These are phyloP conservation scores for Cytospora chrysosperma DNA, from an alignment of 2,329 filamentous ascomycete genomes.

Conservation along the genomic window DNA sequence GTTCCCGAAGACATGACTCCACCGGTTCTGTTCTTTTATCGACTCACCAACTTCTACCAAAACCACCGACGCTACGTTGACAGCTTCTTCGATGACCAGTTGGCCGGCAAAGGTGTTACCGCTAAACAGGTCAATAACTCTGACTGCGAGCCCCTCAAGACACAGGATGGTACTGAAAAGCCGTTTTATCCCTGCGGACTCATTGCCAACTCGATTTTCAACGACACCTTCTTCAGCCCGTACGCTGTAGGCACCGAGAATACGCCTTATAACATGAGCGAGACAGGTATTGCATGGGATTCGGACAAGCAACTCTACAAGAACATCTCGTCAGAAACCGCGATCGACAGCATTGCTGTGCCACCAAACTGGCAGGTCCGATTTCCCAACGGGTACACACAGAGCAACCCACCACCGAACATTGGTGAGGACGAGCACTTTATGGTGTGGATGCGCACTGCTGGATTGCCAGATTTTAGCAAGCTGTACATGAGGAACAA, in stretches of 20 bases:
- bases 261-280: constrained; percentile 71
- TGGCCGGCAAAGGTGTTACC: constrained; percentile 66
- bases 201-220: constrained; percentile 96
- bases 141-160: constrained; percentile 72
- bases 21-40: constrained; percentile 91
- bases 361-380: constrained; percentile 81
- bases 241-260: constrained; percentile 54
- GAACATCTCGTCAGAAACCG: constrained; percentile 57
- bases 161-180: constrained; percentile 51
- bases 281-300: constrained; percentile 80
- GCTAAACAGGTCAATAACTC: constrained; percentile 62
- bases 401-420: constrained; percentile 64
- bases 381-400: constrained; percentile 70
- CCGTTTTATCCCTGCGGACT: constrained; percentile 93
- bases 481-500: constrained; percentile 89
- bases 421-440: constrained; percentile 78
- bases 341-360: constrained; percentile 64
- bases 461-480: constrained; percentile 89
- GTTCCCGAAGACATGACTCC: constrained; percentile 77
- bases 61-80: constrained; percentile 96
- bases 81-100: constrained; percentile 79
- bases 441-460: constrained; percentile 98
- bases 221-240: constrained; percentile 78
- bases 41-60: constrained; percentile 96
- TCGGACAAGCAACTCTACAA: constrained; percentile 82